A percentile compares a stretch with the other conserved stretches of the same genome.
Conservation (phyloP, 805 yeast species). For the Metschnikowia peoriensis region DNA sequence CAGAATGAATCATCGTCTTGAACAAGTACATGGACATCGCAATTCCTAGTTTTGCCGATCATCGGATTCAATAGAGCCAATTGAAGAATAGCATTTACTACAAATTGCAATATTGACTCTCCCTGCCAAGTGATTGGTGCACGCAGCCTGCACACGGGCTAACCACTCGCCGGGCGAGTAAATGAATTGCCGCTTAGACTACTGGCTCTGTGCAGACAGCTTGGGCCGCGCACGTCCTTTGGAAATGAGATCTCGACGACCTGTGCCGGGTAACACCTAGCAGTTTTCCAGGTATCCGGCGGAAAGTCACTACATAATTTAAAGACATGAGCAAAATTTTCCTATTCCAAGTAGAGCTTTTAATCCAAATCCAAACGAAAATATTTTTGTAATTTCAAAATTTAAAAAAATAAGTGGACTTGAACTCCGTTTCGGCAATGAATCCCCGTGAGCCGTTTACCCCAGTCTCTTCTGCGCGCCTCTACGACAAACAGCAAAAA, state of each 20-base stretch:
- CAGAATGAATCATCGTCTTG: background rate
- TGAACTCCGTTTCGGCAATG: background rate
- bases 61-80: background rate
- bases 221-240: conserved; percentile 1
- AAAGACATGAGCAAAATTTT: background rate
- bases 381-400: no score
- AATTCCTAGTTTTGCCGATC: background rate
- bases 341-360: no score
- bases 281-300: background rate
- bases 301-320: background rate
- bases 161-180: conserved; percentile 3
- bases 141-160: background rate
- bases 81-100: background rate
- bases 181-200: background rate
- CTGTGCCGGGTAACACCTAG: conserved; percentile 6
- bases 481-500: conserved; percentile 4
- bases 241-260: conserved; percentile 1
- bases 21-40: background rate
- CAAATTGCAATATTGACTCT: background rate
- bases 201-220: background rate
- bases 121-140: background rate
- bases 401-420: background rate
- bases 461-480: conserved; percentile 10
- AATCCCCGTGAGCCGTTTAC: conserved; percentile 3
- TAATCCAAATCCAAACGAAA: no score